phyloP scores from a whole-genome alignment of 2,329 filamentous ascomycete genomes.

The Fusarium austroafricanum region DNA sequence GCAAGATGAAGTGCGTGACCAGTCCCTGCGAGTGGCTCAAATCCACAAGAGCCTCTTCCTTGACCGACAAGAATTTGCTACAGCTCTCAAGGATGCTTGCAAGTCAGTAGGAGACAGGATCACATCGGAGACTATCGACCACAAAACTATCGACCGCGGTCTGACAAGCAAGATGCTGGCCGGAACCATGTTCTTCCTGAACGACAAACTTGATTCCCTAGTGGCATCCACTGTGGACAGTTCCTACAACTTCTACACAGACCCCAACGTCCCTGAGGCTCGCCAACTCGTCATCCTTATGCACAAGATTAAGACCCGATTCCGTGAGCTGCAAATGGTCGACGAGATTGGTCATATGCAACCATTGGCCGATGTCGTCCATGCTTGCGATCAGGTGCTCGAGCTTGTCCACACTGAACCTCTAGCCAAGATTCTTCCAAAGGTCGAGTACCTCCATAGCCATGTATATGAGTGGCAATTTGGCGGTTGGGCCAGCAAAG shows the following conservation, averaged over 20 bases:
- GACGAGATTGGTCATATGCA: constrained; percentile 78
- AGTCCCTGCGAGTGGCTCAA: constrained; percentile 71
- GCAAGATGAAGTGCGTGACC: constrained; percentile 60
- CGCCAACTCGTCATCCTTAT: constrained; percentile 78
- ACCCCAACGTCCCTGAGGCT: constrained; percentile 80
- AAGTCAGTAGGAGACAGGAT: constrained; percentile 57
- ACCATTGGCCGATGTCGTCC: constrained; percentile 81
- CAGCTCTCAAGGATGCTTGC: constrained; percentile 59
- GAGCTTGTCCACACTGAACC: constrained; percentile 83
- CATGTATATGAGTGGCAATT: constrained; percentile 94
- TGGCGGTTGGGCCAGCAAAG: constrained; percentile 83
- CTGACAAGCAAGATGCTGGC: constrained; percentile 71
- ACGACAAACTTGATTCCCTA: constrained; percentile 66
- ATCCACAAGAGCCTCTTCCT: constrained; percentile 69
- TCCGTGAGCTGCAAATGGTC: constrained; percentile 74
- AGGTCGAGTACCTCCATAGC: constrained; percentile 86
- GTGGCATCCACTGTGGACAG: constrained; percentile 53
- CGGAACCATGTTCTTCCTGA: constrained; percentile 72
- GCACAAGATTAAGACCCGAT: constrained; percentile 75
- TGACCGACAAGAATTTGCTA: constrained; percentile 53
- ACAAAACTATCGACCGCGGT: constrained; percentile 49
- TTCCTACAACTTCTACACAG: constrained; percentile 88
- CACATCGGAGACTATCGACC: constrained; percentile 44
- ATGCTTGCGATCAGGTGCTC: constrained; percentile 79
- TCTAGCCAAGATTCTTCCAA: constrained; percentile 85